Evolutionary conservation across 768 basidiomycete species (phyloP).

Genomic region (Chalciporus piperatus): DNA sequence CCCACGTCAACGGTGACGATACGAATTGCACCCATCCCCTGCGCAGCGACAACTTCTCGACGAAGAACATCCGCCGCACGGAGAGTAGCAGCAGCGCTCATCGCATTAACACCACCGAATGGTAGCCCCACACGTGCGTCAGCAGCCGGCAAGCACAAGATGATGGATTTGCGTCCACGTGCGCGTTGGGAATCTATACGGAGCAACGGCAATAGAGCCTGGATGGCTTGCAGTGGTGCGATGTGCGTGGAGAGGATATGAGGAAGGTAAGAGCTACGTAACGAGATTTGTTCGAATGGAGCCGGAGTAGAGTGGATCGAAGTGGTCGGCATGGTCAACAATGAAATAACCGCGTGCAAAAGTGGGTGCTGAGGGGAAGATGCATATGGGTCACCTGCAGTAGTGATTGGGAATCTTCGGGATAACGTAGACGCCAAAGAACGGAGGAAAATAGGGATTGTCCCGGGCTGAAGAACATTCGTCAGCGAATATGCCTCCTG

Average conservation of each 20-base stretch:
- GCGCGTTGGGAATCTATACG: conserved; percentile 60
- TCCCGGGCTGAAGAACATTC: conserved; percentile 51
- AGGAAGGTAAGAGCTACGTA: conserved; percentile 61
- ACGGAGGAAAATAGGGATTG: conserved; percentile 73
- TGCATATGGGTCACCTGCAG: conserved; percentile 78
- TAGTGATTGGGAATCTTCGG: conserved; percentile 75
- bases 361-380: conserved; percentile 63
- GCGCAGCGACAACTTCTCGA: conserved; percentile 67
- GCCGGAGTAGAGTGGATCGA: conserved; percentile 40
- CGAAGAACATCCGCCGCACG: conserved; percentile 72
- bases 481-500: conserved; percentile 2
- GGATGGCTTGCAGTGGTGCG: conserved; percentile 73
- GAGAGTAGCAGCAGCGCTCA: conserved; percentile 72
- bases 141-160: conserved; percentile 73
- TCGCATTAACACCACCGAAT: conserved; percentile 59
- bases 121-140: conserved; percentile 76
- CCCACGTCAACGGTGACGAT: conserved; percentile 78
- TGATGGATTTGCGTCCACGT: conserved; percentile 46
- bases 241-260: conserved; percentile 75
- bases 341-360: conserved; percentile 75
- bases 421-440: conserved; percentile 78
- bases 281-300: conserved; percentile 68
- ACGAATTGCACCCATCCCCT: conserved; percentile 50
- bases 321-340: conserved; percentile 57
- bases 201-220: conserved; percentile 72